phyloP scores from a whole-genome alignment of 306 rosid species.

The Vigna trinervia region DNA sequence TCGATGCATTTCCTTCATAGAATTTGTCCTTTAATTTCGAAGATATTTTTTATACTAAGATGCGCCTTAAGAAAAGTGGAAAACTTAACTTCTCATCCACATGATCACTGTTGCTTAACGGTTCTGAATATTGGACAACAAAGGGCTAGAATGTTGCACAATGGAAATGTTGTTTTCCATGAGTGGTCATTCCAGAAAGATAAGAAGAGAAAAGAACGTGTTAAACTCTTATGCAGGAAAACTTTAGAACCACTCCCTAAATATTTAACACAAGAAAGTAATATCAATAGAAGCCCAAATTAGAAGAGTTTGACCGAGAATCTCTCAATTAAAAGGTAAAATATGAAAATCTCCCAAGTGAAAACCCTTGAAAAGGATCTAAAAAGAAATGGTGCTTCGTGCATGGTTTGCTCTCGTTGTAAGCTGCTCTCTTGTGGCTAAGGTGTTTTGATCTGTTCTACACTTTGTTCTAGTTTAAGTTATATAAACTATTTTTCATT shows the following conservation, averaged over 20 bases:
- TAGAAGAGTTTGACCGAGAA: neutral
- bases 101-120: neutral
- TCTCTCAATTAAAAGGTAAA: neutral
- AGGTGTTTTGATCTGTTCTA: too few relatives aligned
- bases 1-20: neutral
- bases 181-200: slow-evolving; percentile 1
- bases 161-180: slow-evolving; percentile 22
- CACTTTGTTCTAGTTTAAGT: too few relatives aligned
- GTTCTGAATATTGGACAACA: neutral
- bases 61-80: slow-evolving; percentile 2
- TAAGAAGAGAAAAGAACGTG: neutral
- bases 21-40: neutral
- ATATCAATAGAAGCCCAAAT: neutral
- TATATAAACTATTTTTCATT: too few relatives aligned
- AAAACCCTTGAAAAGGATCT: slow-evolving; percentile 16
- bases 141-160: neutral
- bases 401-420: too few relatives aligned
- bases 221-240: neutral
- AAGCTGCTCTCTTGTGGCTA: too few relatives aligned
- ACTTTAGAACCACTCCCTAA: neutral
- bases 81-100: neutral
- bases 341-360: neutral
- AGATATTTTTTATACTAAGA: neutral
- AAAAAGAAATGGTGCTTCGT: neutral
- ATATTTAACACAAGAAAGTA: neutral